Percentiles rank a stretch among this genome's conserved stretches.
These are phyloP conservation scores for Mariannaea elegans DNA, from an alignment of 2,329 filamentous ascomycete genomes.

Conservation along the genomic window DNA sequence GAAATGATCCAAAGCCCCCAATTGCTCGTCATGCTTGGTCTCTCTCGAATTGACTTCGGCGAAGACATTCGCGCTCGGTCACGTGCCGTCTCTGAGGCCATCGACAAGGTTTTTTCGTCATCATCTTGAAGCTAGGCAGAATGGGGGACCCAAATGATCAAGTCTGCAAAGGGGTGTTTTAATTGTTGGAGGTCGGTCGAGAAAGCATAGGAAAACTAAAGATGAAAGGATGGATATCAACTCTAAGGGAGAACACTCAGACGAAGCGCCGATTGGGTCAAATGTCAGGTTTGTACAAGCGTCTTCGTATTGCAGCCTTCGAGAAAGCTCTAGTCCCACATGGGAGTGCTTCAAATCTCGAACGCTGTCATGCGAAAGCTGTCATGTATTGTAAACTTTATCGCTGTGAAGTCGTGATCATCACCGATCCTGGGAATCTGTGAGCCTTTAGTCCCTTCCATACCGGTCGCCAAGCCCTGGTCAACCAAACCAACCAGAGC, in stretches of 20 bases:
- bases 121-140: background rate
- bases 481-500: background rate
- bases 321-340: conserved; percentile 9
- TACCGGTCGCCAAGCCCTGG: background rate
- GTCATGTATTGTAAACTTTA: conserved; percentile 17
- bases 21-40: conserved; percentile 46
- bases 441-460: background rate
- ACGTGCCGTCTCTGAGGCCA: conserved; percentile 37
- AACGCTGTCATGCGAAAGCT: conserved; percentile 24
- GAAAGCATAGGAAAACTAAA: background rate
- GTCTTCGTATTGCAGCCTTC: conserved; percentile 20
- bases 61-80: conserved; percentile 39
- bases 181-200: background rate
- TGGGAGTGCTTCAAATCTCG: conserved; percentile 15
- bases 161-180: background rate
- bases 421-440: background rate
- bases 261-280: conserved; percentile 8
- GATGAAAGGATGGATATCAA: background rate
- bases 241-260: background rate
- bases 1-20: conserved; percentile 43
- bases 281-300: conserved; percentile 18
- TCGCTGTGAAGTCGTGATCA: conserved; percentile 18
- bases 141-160: background rate
- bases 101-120: conserved; percentile 14
- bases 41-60: conserved; percentile 42